phyloP scores from a whole-genome alignment of 768 basidiomycete genomes.

The Lentinula detonsa region DNA sequence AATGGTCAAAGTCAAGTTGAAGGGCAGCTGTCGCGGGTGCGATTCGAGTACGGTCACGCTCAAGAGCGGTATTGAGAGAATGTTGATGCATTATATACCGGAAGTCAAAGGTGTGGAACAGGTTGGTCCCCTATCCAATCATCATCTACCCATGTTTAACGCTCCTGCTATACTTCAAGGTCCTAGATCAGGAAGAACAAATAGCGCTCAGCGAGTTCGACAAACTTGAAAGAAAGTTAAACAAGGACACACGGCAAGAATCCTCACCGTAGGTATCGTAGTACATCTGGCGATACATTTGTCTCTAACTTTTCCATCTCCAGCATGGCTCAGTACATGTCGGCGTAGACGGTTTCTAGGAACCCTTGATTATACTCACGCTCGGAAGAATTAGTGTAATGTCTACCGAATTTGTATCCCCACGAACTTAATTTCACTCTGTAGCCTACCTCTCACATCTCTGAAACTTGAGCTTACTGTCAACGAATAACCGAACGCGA shows the following conservation, averaged over 20 bases:
- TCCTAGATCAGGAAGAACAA: slow-evolving; percentile 85
- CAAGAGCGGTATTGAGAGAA: slow-evolving; percentile 95
- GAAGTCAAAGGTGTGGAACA: slow-evolving; percentile 91
- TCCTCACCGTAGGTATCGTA: slow-evolving; percentile 31
- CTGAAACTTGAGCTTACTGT: background rate
- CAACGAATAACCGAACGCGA: too few relatives aligned
- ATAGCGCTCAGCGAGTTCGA: slow-evolving; percentile 85
- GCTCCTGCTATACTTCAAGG: slow-evolving; percentile 33
- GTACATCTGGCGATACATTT: slow-evolving; percentile 5
- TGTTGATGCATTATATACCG: slow-evolving; percentile 99
- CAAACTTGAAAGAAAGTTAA: slow-evolving; percentile 74
- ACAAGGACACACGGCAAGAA: slow-evolving; percentile 30
- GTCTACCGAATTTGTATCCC: background rate
- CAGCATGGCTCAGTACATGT: slow-evolving; percentile 84
- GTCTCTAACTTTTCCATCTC: slow-evolving; percentile 8
- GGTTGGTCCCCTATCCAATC: slow-evolving; percentile 32
- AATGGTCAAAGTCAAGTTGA: slow-evolving; percentile 82
- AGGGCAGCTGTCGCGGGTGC: slow-evolving; percentile 97
- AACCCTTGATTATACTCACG: slow-evolving; percentile 3
- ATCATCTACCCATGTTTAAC: background rate
- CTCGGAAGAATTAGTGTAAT: background rate
- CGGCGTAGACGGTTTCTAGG: slow-evolving; percentile 33
- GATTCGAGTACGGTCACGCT: slow-evolving; percentile 91
- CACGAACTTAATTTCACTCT: background rate
- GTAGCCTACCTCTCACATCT: background rate